Percentiles rank a stretch among this genome's conserved stretches.
Evolutionary conservation across 192 early-diverging fungal genomes (phyloP).

Genomic region (Entomortierella beljakovae): DNA sequence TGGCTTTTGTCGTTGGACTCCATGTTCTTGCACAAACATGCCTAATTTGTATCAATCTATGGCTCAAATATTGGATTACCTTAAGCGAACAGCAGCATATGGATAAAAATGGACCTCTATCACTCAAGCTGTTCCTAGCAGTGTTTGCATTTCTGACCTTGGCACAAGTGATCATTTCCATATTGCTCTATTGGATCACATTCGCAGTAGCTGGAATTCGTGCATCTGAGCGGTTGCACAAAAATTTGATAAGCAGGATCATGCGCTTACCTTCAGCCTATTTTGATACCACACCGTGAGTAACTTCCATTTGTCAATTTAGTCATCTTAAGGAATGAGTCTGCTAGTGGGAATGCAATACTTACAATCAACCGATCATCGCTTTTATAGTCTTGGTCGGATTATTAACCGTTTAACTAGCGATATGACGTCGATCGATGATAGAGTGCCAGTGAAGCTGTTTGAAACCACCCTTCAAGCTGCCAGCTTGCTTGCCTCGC

Average conservation of each 20-base stretch:
- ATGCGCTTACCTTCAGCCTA: constrained; percentile 17
- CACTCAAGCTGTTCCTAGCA: constrained; percentile 7
- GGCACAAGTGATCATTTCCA: neutral
- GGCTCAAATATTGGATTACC: constrained; percentile 71
- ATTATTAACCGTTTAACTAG: constrained; percentile 69
- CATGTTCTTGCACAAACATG: constrained; percentile 57
- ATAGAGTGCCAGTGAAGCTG: constrained; percentile 9
- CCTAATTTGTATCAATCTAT: constrained; percentile 62
- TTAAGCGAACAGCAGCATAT: constrained; percentile 23
- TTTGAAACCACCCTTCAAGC: constrained; percentile 22
- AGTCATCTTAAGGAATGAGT: no score
- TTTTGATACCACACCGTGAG: constrained; percentile 35
- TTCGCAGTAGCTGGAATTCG: constrained; percentile 17
- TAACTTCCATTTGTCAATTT: neutral
- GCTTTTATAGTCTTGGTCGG: constrained; percentile 69
- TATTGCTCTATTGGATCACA: constrained; percentile 12
- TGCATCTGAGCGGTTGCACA: constrained; percentile 14
- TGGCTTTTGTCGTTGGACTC: constrained; percentile 61
- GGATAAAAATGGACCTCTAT: neutral
- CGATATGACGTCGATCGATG: constrained; percentile 23
- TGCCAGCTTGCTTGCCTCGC: constrained; percentile 19
- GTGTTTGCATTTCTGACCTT: constrained; percentile 20
- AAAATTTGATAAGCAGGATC: constrained; percentile 5
- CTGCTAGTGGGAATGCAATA: no score
- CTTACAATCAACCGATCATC: no score